phyloP scores from a whole-genome alignment of 768 basidiomycete genomes.

The Omphalotus guepiniiformis region DNA sequence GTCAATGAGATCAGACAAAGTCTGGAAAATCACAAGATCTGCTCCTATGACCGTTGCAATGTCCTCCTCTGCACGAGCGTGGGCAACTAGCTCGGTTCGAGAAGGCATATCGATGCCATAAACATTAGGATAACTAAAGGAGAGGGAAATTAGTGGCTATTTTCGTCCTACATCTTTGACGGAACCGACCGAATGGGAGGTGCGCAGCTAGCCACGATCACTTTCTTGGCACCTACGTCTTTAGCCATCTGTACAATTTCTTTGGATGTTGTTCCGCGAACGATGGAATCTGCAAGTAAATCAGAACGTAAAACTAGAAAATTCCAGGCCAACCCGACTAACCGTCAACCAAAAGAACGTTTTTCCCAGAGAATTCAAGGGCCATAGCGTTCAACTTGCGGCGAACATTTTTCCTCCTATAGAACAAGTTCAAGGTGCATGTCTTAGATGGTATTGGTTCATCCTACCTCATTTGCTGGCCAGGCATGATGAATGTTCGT shows the following conservation, averaged over 20 bases:
- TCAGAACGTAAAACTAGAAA: background rate
- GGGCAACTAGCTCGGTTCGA: constrained; percentile 86
- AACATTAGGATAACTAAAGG: constrained; percentile 77
- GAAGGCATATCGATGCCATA: constrained; percentile 99
- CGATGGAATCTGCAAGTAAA: constrained; percentile 78
- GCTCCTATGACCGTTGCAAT: constrained; percentile 86
- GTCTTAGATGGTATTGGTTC: too few relatives aligned
- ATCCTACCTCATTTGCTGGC: constrained; percentile 83
- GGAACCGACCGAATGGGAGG: constrained; percentile 80
- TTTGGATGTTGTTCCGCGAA: constrained; percentile 96
- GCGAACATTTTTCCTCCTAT: constrained; percentile 88
- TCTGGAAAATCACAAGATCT: constrained; percentile 95
- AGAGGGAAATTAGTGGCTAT: background rate
- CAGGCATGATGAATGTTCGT: constrained; percentile 99
- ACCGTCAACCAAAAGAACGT: constrained; percentile 96
- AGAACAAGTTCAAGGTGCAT: background rate
- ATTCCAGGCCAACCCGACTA: constrained; percentile 17
- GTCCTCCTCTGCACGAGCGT: constrained; percentile 64
- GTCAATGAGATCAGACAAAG: constrained; percentile 78
- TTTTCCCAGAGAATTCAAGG: constrained; percentile 88
- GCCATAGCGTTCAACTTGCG: constrained; percentile 98
- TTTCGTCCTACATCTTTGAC: background rate
- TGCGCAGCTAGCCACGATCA: constrained; percentile 95
- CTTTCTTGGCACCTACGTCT: constrained; percentile 94
- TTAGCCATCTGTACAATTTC: constrained; percentile 99